phyloP scores from a whole-genome alignment of 2,329 filamentous ascomycete species.

The Colletotrichum brevisporum region DNA sequence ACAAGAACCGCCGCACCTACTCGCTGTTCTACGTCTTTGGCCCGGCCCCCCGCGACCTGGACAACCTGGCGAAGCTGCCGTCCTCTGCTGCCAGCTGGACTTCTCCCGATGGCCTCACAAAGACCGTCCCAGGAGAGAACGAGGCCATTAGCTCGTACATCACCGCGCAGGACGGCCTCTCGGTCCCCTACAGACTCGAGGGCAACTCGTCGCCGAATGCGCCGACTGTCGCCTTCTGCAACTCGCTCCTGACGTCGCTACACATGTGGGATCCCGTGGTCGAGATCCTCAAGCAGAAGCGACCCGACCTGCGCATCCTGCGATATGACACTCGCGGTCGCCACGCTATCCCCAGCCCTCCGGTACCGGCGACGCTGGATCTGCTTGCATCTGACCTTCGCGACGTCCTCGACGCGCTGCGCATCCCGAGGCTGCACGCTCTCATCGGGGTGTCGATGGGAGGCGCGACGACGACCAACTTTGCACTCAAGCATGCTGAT shows the following conservation, averaged over 20 bases:
- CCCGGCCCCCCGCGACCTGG: slow-evolving; percentile 77
- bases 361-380: slow-evolving; percentile 70
- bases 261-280: slow-evolving; percentile 87
- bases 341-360: slow-evolving; percentile 61
- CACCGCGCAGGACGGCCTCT: slow-evolving; percentile 76
- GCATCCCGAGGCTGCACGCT: slow-evolving; percentile 75
- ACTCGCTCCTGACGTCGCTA: slow-evolving; percentile 84
- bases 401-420: slow-evolving; percentile 76
- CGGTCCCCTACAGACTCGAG: slow-evolving; percentile 81
- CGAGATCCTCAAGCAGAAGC: slow-evolving; percentile 68
- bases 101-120: slow-evolving; percentile 70
- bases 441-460: slow-evolving; percentile 86
- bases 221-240: slow-evolving; percentile 81
- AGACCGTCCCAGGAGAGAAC: slow-evolving; percentile 61
- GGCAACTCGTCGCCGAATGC: slow-evolving; percentile 76
- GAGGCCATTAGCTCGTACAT: slow-evolving; percentile 77
- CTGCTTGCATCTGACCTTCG: slow-evolving; percentile 78
- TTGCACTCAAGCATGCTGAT: slow-evolving; percentile 75
- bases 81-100: slow-evolving; percentile 63
- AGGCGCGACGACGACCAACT: slow-evolving; percentile 82
- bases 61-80: slow-evolving; percentile 66
- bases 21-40: slow-evolving; percentile 86
- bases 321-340: slow-evolving; percentile 85
- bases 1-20: slow-evolving; percentile 73
- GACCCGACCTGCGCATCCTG: slow-evolving; percentile 78